Percentiles rank a stretch among this genome's conserved stretches.
Conservation (phyloP, 2,329 filamentous ascomycete genomes). For the Davidsoniella virescens region DNA sequence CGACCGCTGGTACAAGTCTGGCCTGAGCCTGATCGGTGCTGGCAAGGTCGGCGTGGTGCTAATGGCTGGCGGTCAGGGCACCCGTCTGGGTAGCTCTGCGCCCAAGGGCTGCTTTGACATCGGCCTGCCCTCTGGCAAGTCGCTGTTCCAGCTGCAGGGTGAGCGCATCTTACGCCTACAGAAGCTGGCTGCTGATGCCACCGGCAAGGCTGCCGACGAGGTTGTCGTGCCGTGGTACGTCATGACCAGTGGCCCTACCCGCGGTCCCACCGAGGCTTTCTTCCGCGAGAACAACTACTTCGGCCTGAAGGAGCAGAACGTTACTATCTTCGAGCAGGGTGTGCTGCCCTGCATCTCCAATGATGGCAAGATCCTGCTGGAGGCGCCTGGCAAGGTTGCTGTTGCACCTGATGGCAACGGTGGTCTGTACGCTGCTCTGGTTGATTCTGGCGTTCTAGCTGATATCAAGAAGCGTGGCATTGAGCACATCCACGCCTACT, state of each 20-base stretch:
- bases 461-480: conserved; percentile 85
- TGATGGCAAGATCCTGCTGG: conserved; percentile 90
- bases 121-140: conserved; percentile 80
- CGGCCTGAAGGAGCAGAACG: conserved; percentile 69
- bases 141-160: conserved; percentile 92
- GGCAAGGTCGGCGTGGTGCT: conserved; percentile 74
- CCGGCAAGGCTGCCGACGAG: conserved; percentile 28
- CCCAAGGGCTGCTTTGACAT: conserved; percentile 98
- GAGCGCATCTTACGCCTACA: conserved; percentile 84
- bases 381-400: conserved; percentile 77
- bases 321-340: conserved; percentile 90
- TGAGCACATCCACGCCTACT: conserved; percentile 92
- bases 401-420: conserved; percentile 96
- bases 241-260: conserved; percentile 94
- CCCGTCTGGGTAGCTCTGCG: conserved; percentile 79
- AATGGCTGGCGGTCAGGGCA: conserved; percentile 95
- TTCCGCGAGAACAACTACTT: conserved; percentile 86
- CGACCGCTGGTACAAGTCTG: conserved; percentile 67
- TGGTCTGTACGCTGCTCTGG: conserved; percentile 83
- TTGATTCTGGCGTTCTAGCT: conserved; percentile 61
- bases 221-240: conserved; percentile 90
- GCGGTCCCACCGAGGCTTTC: conserved; percentile 81
- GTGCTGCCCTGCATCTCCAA: conserved; percentile 94
- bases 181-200: conserved; percentile 57
- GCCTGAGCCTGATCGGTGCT: conserved; percentile 63